Base-by-base conservation (phyloP, 2,329 filamentous ascomycete genomes). In the Fusarium poae region DNA sequence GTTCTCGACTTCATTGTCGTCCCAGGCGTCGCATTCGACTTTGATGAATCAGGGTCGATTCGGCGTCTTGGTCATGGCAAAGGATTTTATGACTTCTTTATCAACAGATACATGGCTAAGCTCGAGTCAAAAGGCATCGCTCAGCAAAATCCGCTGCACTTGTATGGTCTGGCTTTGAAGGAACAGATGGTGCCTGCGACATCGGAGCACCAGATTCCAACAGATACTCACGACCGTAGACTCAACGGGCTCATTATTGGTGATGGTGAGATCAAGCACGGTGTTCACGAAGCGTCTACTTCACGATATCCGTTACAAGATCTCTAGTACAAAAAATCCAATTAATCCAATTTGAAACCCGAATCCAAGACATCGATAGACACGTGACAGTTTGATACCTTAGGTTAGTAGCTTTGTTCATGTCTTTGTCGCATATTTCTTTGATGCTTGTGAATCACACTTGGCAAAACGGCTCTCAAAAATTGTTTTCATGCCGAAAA, bases 61-160 rank as follows among this genome's bases (percentile, higher is more conserved):
- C 88, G 91, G 71, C 87, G 96, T 72, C 85, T 98, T 21, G 96
- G 96, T 40, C 96, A 99, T 79, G 96, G 96, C 58, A 97, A 93
- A 79, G 96, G 96, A 32, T 99, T 97, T 82, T 99, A 99, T 83
- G 96, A 99, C 82, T 92, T 90, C 79, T 99, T 97, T 79, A 82
- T 99, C 76, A 88, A 91, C 75, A 88, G 91, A 72, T 97, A 94
- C 74, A 78, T 81, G 53, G 77, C 85, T 78, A 85, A 79, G 78
- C 63, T 74, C 29, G 77, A 77, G 46, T 69, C 79, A 48, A 75
- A 77, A 57, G 75, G 77, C 42, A 76, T 76, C 37, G 75, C 75
- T 42, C 71, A 77, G 32, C 73, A 77, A 52, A 75, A 77, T 57
- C 77, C 81, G 74, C 78, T 87, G 75, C 80, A 85, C 67, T 80